A percentile compares a stretch with the other conserved stretches of the same genome.
Evolutionary conservation across 768 basidiomycete genomes (phyloP).

Genomic region (Rhodocollybia butyracea): DNA sequence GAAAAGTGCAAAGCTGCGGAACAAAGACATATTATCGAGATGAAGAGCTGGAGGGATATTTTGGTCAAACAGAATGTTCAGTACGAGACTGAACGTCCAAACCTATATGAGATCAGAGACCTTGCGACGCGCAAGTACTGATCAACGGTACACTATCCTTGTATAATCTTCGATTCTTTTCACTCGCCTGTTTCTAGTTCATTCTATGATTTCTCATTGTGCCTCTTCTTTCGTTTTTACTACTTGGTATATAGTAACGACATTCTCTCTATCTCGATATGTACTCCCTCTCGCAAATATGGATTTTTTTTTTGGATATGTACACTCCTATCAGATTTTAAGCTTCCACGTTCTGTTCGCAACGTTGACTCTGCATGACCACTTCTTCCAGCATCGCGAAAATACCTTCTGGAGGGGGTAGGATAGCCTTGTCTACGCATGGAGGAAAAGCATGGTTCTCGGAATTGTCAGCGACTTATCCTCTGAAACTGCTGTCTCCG

Average conservation of each 20-base stretch:
- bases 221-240: not conserved
- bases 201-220: constrained; percentile 8
- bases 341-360: too few relatives aligned
- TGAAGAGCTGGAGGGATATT: constrained; percentile 71
- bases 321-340: too few relatives aligned
- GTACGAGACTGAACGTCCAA: constrained; percentile 53
- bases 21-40: constrained; percentile 77
- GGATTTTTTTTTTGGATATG: too few relatives aligned
- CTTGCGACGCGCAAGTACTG: constrained; percentile 83
- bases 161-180: constrained; percentile 10
- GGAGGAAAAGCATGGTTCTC: constrained; percentile 62
- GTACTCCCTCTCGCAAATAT: constrained; percentile 25
- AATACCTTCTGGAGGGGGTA: constrained; percentile 49
- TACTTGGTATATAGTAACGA: not conserved
- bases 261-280: constrained; percentile 23
- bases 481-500: constrained; percentile 85
- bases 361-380: not conserved
- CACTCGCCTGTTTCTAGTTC: constrained; percentile 16
- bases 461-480: constrained; percentile 77
- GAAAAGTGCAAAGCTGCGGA: constrained; percentile 74
- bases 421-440: constrained; percentile 50
- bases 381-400: constrained; percentile 19
- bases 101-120: constrained; percentile 79
- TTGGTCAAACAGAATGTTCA: constrained; percentile 35
- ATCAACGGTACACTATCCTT: constrained; percentile 20